Conservation (phyloP, 106 monocot genomes). For the Acorus calamus region DNA sequence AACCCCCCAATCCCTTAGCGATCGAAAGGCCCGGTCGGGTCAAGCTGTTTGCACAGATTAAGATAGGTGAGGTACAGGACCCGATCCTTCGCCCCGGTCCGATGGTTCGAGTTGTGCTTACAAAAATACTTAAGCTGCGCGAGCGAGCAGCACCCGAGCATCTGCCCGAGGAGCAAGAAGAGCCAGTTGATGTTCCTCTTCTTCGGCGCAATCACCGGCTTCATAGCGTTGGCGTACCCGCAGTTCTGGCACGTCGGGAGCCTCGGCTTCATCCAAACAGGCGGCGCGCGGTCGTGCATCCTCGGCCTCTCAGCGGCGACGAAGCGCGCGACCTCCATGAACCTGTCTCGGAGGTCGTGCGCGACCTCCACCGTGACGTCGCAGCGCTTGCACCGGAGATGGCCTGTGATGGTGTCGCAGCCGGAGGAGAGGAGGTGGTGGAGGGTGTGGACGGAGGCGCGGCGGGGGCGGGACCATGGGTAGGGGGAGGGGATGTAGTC, state of each 20-base stretch:
- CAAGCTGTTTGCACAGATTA: constrained; percentile 24
- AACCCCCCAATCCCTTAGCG: too few species aligned
- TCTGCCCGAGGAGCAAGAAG: constrained; percentile 35
- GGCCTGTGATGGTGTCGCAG: constrained; percentile 11
- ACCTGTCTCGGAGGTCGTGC: constrained; percentile 10
- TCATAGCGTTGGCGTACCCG: constrained; percentile 12
- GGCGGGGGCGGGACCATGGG: constrained; percentile 17
- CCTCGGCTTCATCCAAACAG: constrained; percentile 18
- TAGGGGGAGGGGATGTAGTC: constrained; percentile 8
- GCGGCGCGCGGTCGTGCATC: constrained; percentile 20
- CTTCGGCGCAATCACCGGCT: constrained; percentile 16
- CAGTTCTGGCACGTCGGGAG: constrained; percentile 17
- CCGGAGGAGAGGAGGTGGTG: neutral
- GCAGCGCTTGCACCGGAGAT: constrained; percentile 30
- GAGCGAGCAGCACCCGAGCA: constrained; percentile 20
- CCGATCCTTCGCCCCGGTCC: constrained; percentile 26
- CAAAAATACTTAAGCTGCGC: constrained; percentile 40
- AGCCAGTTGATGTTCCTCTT: constrained; percentile 38
- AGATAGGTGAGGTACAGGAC: constrained; percentile 21
- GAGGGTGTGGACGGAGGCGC: constrained; percentile 15
- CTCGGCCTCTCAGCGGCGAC: neutral
- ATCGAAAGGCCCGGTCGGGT: constrained; percentile 13
- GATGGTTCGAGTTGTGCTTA: constrained; percentile 17
- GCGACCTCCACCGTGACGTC: neutral
- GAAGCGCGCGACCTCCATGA: constrained; percentile 7